phyloP scores from a whole-genome alignment of 106 monocot genomes.

The Gastrodia elata region DNA sequence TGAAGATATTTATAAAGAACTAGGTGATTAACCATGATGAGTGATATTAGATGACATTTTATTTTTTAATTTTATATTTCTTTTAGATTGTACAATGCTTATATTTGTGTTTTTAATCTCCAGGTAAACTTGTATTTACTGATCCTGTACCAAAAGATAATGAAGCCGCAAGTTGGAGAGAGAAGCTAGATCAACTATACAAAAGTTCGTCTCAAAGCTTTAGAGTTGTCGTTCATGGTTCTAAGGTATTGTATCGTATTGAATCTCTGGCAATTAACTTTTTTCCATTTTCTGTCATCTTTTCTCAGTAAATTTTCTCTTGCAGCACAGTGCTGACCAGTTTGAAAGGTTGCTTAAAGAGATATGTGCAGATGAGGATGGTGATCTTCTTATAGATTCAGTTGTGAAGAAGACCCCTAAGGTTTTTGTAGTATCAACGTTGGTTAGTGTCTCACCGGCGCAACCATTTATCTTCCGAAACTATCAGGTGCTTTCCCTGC shows the following conservation, averaged over 20 bases:
- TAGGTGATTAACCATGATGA: constrained; percentile 34
- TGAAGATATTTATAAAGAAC: constrained; percentile 95
- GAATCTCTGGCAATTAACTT: background rate
- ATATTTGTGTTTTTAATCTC: constrained; percentile 12
- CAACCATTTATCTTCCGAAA: constrained; percentile 98
- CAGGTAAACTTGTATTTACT: constrained; percentile 94
- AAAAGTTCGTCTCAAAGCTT: constrained; percentile 99
- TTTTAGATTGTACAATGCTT: background rate
- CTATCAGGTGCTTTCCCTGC: constrained; percentile 68
- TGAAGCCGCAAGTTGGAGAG: constrained; percentile 92
- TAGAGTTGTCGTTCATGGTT: constrained; percentile 97
- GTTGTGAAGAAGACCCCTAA: constrained; percentile 86
- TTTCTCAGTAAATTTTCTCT: constrained; percentile 17
- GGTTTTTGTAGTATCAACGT: constrained; percentile 93
- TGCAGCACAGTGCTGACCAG: constrained; percentile 98
- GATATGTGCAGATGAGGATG: constrained; percentile 97
- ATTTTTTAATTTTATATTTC: constrained; percentile 1
- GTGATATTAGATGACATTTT: background rate
- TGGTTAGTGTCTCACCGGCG: constrained; percentile 84
- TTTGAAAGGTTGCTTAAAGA: constrained; percentile 92
- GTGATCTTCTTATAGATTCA: constrained; percentile 92
- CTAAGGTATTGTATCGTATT: constrained; percentile 76
- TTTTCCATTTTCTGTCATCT: background rate
- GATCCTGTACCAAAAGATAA: constrained; percentile 85
- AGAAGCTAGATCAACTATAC: constrained; percentile 92